A percentile compares a stretch with the other conserved stretches of the same genome.
Conservation (phyloP, 768 basidiomycete species). For the Cystobasidium tubakii region DNA sequence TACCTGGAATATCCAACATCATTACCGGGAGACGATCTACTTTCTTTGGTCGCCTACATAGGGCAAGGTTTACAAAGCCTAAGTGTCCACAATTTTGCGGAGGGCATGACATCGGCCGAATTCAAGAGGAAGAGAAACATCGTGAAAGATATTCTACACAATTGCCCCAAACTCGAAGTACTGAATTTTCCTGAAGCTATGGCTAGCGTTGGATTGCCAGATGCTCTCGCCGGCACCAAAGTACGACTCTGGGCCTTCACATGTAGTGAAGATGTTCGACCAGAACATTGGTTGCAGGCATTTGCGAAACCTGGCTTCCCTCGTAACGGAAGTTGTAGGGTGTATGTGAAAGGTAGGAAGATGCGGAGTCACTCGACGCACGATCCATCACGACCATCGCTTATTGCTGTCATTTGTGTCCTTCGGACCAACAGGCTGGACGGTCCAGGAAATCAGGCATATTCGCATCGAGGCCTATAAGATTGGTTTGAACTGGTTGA, state of each 20-base stretch:
- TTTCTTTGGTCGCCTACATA: neutral
- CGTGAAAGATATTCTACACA: neutral
- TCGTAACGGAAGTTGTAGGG: neutral
- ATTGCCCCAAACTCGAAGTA: neutral
- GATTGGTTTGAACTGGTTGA: neutral
- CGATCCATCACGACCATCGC: neutral
- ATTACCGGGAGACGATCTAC: neutral
- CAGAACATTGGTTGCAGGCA: slow-evolving; percentile 3
- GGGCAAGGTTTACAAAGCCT: neutral
- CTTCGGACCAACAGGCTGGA: neutral
- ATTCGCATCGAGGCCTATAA: neutral
- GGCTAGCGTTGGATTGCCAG: neutral
- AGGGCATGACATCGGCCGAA: neutral
- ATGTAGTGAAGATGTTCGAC: slow-evolving; percentile 1
- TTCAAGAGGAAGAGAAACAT: neutral
- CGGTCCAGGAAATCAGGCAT: neutral
- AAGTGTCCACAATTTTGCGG: neutral
- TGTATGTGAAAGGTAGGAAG: neutral
- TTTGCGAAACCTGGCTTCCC: neutral
- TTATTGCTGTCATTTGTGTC: neutral
- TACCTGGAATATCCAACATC: slow-evolving; percentile 10
- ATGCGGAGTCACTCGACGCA: neutral
- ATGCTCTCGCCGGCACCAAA: neutral
- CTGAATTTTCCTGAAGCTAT: neutral
- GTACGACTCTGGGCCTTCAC: slow-evolving; percentile 4